Evolutionary conservation across 345 rosid genomes (phyloP), one percentile per base, ranked within the genome.

Genomic region (Euphorbia peplus): DNA sequence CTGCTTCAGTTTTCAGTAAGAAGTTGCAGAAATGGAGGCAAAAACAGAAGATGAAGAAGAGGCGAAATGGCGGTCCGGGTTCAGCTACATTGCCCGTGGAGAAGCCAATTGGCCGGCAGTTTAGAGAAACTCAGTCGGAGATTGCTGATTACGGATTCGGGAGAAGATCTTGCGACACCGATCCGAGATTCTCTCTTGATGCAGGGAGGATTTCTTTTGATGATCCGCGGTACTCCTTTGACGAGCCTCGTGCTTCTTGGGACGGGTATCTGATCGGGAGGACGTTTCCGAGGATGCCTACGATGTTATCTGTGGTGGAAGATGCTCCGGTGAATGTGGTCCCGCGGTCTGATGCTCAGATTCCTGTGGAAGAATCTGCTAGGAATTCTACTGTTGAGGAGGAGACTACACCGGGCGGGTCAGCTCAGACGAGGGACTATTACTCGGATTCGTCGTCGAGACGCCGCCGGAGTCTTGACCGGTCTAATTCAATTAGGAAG

Each of bases 231-330:
- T 87, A 83, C 83, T 89, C 97, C 0, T 87, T 95, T 51, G 99
- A 91, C 29, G 98, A 91, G 86, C 98, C 99, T 0, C 84, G 98
- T n/a, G 99, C 98, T 30, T 89, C 96, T 4, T 91, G 98, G 91
- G 99, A 95, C 32, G 98, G 99, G 0, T 84, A 90, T 73, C 57
- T 91, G 81, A 87, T 86, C 0, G 98, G 97, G 16, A 83, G 84
- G 72, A 63, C 83, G 0, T 92, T 86, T 42, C 87, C 95, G n/a
- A 76, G 91, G 66, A 86, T 90, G 97, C 89, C 91, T 0, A 83
- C 97, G 0, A 95, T 92, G 97, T 79, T 89, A 26, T 88, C 99
- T 5, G 97, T 91, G 0, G 95, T 90, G 14, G 99, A 95, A 79
- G 98, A 92, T 79, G 88, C 93, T 69, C 98, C 97, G 10, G 87